Evolutionary conservation across 1,284 basidiomycete species (phyloP), one percentile per base, ranked within the genome.

Genomic region (Boletellus deceptivus): DNA sequence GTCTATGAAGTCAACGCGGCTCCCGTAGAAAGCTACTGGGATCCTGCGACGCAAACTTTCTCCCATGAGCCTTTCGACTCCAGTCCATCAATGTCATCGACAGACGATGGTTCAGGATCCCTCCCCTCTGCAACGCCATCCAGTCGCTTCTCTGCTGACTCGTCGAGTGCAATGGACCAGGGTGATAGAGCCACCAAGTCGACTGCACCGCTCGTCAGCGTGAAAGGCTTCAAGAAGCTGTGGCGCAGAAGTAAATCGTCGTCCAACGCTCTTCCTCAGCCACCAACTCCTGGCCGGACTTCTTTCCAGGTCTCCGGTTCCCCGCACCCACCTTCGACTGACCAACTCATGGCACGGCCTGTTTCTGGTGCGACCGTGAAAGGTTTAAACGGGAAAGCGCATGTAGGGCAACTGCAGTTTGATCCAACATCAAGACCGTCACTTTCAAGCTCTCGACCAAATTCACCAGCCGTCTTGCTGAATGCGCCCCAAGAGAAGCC

Each of bases 61-160:
- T 53, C 58, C 17, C 45, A 55, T 37, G 57, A 59, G 35, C 58
- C 57, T 46, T 44, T 50, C 27, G 56, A 55, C 43, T 49, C 68
- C 36, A 53, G 60, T 43, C 48, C 60, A 50, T 58, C 67, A 24
- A 27, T 62, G 48, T 59, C 55, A n/a, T 69, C 64, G 13, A 46
- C 60, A 35, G 59, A 60, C 31, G 58, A 60, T 3, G 41, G 25
- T 31, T 46, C 47, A 34, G 55, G 56, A 41, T 50, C 50, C 40
- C 41, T 55, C 41, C 38, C 50, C 31, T 58, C 56, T 41, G 56
- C 48, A 33, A 56, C 60, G 10, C 74, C 72, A 13, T 73, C 81
- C 6, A 89, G 87, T 60, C 79, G 88, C 44, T 90, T 90, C 68
- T 89, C 87, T 1, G 68, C 79, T 24, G 87, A 90, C 62, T 90